Evolutionary conservation across 2,329 filamentous ascomycete species (phyloP).

Genomic region (Phialemonium atrogriseum): DNA sequence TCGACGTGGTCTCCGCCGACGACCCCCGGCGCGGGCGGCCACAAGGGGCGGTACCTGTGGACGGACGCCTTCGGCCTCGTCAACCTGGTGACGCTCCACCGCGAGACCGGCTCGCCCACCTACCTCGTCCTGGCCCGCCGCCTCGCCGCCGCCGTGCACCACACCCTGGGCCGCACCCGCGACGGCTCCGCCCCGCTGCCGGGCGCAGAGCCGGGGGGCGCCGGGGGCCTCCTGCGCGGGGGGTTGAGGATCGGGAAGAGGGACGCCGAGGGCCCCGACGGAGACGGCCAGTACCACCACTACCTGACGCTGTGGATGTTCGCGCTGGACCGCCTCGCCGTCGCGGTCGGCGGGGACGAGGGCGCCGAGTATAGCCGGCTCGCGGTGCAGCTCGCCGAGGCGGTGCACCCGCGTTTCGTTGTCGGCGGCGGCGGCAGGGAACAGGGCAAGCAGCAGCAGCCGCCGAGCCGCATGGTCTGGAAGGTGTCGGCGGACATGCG

Average conservation of each 20-base stretch:
- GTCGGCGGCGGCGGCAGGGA: conserved; percentile 8
- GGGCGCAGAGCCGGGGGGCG: conserved; percentile 42
- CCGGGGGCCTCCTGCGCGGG: too few relatives aligned
- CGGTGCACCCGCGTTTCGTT: conserved; percentile 45
- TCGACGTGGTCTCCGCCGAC: conserved; percentile 36
- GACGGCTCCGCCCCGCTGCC: conserved; percentile 37
- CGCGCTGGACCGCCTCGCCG: conserved; percentile 44
- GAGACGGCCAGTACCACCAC: conserved; percentile 54
- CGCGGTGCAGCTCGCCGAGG: conserved; percentile 41
- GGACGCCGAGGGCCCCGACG: conserved; percentile 36
- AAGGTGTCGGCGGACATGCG: conserved; percentile 44
- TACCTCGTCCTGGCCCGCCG: conserved; percentile 41
- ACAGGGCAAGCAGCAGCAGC: too few relatives aligned
- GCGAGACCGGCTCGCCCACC: conserved; percentile 22
- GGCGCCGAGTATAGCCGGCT: conserved; percentile 39
- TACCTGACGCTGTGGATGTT: conserved; percentile 58
- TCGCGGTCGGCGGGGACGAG: conserved; percentile 33
- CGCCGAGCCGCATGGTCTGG: conserved; percentile 44
- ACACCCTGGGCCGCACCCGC: conserved; percentile 41
- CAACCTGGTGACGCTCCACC: conserved; percentile 47
- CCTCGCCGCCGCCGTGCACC: conserved; percentile 43
- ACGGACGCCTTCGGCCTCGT: conserved; percentile 53
- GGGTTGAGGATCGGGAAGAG: conserved; percentile 51
- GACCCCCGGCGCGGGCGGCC: conserved; percentile 38
- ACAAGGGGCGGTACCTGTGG: conserved; percentile 52